Evolutionary conservation across 2,329 filamentous ascomycete genomes (phyloP).

Genomic region (Catunica adiposa): DNA sequence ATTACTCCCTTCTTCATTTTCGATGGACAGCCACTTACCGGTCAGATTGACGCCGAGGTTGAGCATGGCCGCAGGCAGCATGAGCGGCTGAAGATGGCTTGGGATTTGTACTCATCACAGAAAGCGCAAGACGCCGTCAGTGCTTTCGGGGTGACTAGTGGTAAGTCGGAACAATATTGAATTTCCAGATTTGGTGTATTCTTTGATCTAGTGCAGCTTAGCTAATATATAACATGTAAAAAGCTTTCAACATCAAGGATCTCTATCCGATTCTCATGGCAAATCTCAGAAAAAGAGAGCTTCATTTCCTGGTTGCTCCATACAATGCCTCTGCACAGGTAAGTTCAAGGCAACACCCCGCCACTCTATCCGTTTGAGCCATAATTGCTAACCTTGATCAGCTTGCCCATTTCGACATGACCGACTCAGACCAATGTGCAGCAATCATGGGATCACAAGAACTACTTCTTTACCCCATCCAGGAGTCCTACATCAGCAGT

Average conservation of each 20-base stretch:
- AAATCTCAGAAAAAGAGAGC: slow-evolving; percentile 48
- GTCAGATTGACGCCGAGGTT: slow-evolving; percentile 53
- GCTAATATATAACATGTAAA: background rate
- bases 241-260: slow-evolving; percentile 49
- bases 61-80: slow-evolving; percentile 49
- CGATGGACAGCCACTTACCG: slow-evolving; percentile 66
- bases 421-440: slow-evolving; percentile 50
- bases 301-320: slow-evolving; percentile 70
- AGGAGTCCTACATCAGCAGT: slow-evolving; percentile 50
- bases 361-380: background rate
- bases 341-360: slow-evolving; percentile 46
- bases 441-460: slow-evolving; percentile 74
- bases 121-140: slow-evolving; percentile 65
- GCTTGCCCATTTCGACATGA: slow-evolving; percentile 63
- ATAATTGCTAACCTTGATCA: slow-evolving; percentile 21
- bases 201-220: background rate
- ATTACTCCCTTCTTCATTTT: slow-evolving; percentile 83
- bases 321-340: slow-evolving; percentile 81
- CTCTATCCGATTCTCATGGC: slow-evolving; percentile 63
- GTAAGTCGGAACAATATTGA: slow-evolving; percentile 30
- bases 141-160: slow-evolving; percentile 64
- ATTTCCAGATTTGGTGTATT: background rate
- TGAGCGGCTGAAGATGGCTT: slow-evolving; percentile 59
- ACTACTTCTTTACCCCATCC: slow-evolving; percentile 68
- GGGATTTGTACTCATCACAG: slow-evolving; percentile 70